Percentiles rank a stretch among this genome's conserved stretches.
These are phyloP conservation scores for Dacryopinax spathularia DNA, from an alignment of 768 basidiomycete genomes.

Conservation along the genomic window DNA sequence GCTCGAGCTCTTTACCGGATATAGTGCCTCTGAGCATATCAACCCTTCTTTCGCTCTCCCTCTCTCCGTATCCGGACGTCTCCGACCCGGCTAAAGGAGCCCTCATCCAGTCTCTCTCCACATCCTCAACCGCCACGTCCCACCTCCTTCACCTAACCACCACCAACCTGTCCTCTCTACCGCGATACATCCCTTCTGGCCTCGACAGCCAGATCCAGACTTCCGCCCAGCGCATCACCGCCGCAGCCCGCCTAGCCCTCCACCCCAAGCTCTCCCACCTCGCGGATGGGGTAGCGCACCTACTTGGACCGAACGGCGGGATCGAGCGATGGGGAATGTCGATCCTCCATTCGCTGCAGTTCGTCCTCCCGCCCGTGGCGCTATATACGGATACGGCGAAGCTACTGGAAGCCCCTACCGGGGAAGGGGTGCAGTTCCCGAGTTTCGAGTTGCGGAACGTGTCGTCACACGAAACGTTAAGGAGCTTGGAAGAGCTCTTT, in stretches of 20 bases:
- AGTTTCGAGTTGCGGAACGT: conserved; percentile 43
- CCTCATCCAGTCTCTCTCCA: conserved; percentile 34
- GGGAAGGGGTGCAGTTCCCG: conserved; percentile 36
- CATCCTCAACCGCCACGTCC: conserved; percentile 30
- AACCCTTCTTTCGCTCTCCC: conserved; percentile 58
- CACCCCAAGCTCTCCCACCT: conserved; percentile 28
- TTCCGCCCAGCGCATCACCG: conserved; percentile 49
- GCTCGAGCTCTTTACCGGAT: conserved; percentile 50
- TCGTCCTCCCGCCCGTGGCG: conserved; percentile 35
- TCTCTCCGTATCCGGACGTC: conserved; percentile 42
- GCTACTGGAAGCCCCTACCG: not conserved
- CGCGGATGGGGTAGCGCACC: conserved; percentile 38
- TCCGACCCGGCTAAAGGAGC: conserved; percentile 33
- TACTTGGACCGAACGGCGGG: conserved; percentile 68
- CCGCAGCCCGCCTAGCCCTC: conserved; percentile 44
- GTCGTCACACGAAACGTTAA: conserved; percentile 35
- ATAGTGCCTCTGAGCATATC: conserved; percentile 54
- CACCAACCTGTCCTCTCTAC: conserved; percentile 54
- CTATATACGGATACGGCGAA: not conserved
- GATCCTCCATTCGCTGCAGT: conserved; percentile 65
- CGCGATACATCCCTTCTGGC: conserved; percentile 52
- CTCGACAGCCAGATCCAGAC: conserved; percentile 65
- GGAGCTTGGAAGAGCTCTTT: conserved; percentile 56
- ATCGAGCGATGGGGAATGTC: conserved; percentile 90
- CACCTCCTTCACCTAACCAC: conserved; percentile 43